Percentiles rank a stretch among this genome's conserved stretches.
phyloP scores from a whole-genome alignment of 169 alveolate species.

The Neospora caninum region DNA sequence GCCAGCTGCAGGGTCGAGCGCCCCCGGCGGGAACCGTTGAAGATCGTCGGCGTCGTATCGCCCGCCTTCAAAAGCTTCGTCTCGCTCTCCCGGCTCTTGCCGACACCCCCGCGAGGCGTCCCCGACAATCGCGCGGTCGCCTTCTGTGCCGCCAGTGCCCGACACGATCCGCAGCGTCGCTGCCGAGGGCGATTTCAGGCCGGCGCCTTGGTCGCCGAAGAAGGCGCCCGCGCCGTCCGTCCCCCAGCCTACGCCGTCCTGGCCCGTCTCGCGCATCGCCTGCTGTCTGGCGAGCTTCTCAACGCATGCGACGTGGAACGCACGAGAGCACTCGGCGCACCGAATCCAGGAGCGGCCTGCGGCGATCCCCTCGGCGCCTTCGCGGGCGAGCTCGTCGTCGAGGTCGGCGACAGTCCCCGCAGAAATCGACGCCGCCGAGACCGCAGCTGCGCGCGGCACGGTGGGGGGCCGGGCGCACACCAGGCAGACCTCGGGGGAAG shows the following conservation, averaged over 20 bases:
- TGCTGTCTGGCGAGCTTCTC: constrained; percentile 54
- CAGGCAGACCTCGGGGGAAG: constrained; percentile 68
- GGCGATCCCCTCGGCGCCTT: constrained; percentile 50
- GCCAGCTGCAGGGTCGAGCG: background rate
- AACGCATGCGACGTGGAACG: constrained; percentile 58
- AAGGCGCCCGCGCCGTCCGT: background rate
- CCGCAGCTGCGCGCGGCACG: constrained; percentile 39
- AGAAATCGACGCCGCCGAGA: background rate
- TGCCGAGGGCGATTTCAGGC: background rate
- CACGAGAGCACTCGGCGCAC: constrained; percentile 58
- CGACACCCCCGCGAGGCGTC: no score
- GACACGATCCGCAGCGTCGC: background rate
- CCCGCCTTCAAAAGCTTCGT: background rate
- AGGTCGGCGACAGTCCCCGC: background rate
- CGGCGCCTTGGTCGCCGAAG: background rate
- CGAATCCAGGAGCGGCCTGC: constrained; percentile 62
- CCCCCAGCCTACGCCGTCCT: background rate
- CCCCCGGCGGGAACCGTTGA: background rate
- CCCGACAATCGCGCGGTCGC: background rate
- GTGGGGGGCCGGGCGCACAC: constrained; percentile 56
- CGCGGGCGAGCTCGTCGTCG: constrained; percentile 31
- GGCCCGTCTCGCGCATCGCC: constrained; percentile 32
- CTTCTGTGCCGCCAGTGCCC: background rate
- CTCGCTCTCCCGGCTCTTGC: background rate
- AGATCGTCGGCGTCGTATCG: background rate